Evolutionary conservation across 768 basidiomycete genomes (phyloP), one percentile per base, ranked within the genome.

Genomic region (Saitozyma sp.): DNA sequence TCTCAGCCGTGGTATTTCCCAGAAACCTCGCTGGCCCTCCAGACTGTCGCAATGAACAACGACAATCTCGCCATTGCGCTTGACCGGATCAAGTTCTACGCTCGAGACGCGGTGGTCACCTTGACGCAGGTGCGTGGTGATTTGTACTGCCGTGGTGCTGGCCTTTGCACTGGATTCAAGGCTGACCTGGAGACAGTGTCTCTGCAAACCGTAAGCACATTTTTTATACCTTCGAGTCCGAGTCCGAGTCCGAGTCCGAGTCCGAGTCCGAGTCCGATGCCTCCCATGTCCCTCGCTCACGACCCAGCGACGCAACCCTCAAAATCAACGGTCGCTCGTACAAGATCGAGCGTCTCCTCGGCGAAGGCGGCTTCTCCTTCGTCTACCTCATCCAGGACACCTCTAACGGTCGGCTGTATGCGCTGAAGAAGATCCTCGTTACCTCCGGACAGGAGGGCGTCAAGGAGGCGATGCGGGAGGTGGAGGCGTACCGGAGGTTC

Each of bases 291-390:
- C 29, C 29, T 29, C 29, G 29, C 29, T 29, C 29, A 29, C 29
- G 29, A 29, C 38, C 5, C 48, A 75, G 74, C 39, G 74, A 90
- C 50, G 88, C 92, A 14, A 91, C 87, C 62, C 84, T 97, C 63
- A 96, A 98, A 82, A 93, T 99, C 64, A 96, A 95, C 70, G 95
- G 95, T 43, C 85, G 95, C 68, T 90, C 91, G 46, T 98, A 93
- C 81, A 88, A 91, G 75, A 90, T 99, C 56, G 81, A 94, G 54
- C 91, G 89, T 63, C 87, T 98, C 10, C 86, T 99, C 9, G 96
- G 96, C 38, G 96, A 98, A 81, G 95, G 96, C 13, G 95, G 75
- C 29, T 79, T 79, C 70, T 74, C 76, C 0, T 80, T 79, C 67
- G 79, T 80, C 39, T 80, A 80, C 62, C 63, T 80, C 10, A 77